Evolutionary conservation across 208 protist genomes (phyloP), one percentile per base, ranked within the genome.

Genomic region (Crithidia mellificae): DNA sequence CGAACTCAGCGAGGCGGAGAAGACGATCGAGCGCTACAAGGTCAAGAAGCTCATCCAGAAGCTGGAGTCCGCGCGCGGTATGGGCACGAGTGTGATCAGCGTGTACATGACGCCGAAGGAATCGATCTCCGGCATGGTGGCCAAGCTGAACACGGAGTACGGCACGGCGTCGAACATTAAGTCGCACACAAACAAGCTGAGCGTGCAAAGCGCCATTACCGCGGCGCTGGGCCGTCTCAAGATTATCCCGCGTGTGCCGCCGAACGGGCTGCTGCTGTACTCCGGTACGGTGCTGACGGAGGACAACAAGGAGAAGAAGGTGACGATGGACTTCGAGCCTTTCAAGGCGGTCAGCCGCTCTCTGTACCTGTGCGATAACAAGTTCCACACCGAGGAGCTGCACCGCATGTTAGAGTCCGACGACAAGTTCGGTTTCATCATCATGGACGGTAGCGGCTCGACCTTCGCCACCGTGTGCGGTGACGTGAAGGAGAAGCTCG

Each of bases 81-180:
- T 99, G 85, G 99, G 98, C 32, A 99, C 99, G 12, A 96, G 83
- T 63, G 99, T 99, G 85, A 99, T 99, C 82, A 99, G 97, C 59
- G 90, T 99, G 14, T 99, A 99, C 85, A 96, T 99, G 70, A 97
- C 98, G 41, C 98, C 98, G 30, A 98, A 98, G 74, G 98, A 99
- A 81, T 97, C 99, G 77, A 96, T 99, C 44, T 85, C 98, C 20
- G 87, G 91, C 15, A 94, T 99, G 66, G 83, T 92, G n/a, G 98
- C 98, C 63, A 99, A 99, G 91, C 91, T 99, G n/a, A 97, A 94
- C 74, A 99, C 99, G 56, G 99, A 99, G 85, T 98, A 98, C 87
- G 98, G 98, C 71, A 99, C 98, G 27, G 99, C 99, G 2, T 98
- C 98, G 0, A 99, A 99, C 84, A 99, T 99, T 77, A 99, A 99